A percentile compares a stretch with the other conserved stretches of the same genome.
phyloP scores from a whole-genome alignment of 2,329 filamentous ascomycete species.

The Coleophoma crateriformis region DNA sequence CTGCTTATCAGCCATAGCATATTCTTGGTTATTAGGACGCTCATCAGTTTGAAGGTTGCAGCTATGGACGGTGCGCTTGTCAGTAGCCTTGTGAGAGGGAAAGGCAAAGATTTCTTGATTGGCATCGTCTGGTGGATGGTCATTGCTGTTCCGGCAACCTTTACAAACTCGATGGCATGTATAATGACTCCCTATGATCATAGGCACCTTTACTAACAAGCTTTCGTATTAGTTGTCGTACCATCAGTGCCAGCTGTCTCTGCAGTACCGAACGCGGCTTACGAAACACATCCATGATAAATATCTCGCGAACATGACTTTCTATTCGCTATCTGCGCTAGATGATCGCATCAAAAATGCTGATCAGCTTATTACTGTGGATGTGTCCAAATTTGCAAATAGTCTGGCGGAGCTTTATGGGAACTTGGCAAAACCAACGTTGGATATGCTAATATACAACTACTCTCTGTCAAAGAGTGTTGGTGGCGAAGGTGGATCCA shows the following conservation, averaged over 20 bases:
- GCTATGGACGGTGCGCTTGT: constrained; percentile 93
- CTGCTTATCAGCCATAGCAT: constrained; percentile 87
- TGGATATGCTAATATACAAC: constrained; percentile 97
- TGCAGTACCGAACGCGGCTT: constrained; percentile 87
- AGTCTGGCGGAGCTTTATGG: constrained; percentile 93
- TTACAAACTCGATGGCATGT: constrained; percentile 95
- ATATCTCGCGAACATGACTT: constrained; percentile 95
- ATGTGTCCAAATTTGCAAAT: constrained; percentile 94
- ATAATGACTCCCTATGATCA: not conserved
- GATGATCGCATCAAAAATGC: constrained; percentile 98
- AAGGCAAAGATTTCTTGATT: constrained; percentile 81
- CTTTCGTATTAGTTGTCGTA: constrained; percentile 66
- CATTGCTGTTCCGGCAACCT: constrained; percentile 90
- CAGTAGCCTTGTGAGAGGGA: constrained; percentile 85
- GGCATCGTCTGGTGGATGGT: constrained; percentile 98
- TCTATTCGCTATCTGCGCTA: constrained; percentile 90
- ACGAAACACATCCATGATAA: constrained; percentile 95
- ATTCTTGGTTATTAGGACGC: constrained; percentile 82
- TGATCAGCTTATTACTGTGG: constrained; percentile 93
- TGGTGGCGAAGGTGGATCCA: constrained; percentile 66
- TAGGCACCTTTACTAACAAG: constrained; percentile 5
- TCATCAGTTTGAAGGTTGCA: constrained; percentile 93
- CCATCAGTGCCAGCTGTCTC: constrained; percentile 89
- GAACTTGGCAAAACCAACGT: constrained; percentile 86
- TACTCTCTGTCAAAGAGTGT: constrained; percentile 90